Percentiles rank a stretch among this genome's conserved stretches.
phyloP scores from a whole-genome alignment of 2,329 filamentous ascomycete genomes.

The Beauveria medogensis region DNA sequence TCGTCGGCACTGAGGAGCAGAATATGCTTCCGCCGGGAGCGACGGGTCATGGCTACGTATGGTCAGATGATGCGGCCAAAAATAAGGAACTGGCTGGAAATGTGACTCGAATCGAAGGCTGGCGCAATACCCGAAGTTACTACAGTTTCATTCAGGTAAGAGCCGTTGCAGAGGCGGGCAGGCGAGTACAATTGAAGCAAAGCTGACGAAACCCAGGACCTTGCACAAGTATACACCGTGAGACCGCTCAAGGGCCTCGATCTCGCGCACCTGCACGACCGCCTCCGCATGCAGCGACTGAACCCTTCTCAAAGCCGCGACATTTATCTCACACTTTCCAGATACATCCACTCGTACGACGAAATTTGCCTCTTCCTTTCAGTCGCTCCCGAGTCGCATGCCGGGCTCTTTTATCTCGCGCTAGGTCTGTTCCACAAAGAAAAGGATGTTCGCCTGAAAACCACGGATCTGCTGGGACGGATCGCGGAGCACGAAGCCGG shows the following conservation, averaged over 20 bases:
- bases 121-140: conserved; percentile 87
- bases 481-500: conserved; percentile 84
- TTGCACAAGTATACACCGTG: conserved; percentile 55
- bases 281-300: conserved; percentile 73
- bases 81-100: conserved; percentile 84
- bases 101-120: conserved; percentile 88
- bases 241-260: conserved; percentile 74
- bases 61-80: conserved; percentile 75
- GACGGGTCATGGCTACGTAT: conserved; percentile 88
- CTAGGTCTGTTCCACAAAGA: conserved; percentile 89
- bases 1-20: conserved; percentile 70
- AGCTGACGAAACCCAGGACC: conserved; percentile 41
- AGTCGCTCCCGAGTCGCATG: conserved; percentile 76
- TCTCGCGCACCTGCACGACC: conserved; percentile 86
- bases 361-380: conserved; percentile 78
- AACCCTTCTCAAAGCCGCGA: conserved; percentile 68
- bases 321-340: conserved; percentile 74
- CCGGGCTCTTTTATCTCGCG: conserved; percentile 82
- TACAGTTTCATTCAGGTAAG: conserved; percentile 84
- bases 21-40: conserved; percentile 50
- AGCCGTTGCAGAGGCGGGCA: neutral
- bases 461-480: conserved; percentile 72
- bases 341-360: conserved; percentile 69
- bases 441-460: conserved; percentile 65
- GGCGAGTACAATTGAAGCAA: conserved; percentile 1